A percentile compares a stretch with the other conserved stretches of the same genome.
phyloP scores from a whole-genome alignment of 1,284 basidiomycete genomes.

The Cryptococcus floricola region DNA sequence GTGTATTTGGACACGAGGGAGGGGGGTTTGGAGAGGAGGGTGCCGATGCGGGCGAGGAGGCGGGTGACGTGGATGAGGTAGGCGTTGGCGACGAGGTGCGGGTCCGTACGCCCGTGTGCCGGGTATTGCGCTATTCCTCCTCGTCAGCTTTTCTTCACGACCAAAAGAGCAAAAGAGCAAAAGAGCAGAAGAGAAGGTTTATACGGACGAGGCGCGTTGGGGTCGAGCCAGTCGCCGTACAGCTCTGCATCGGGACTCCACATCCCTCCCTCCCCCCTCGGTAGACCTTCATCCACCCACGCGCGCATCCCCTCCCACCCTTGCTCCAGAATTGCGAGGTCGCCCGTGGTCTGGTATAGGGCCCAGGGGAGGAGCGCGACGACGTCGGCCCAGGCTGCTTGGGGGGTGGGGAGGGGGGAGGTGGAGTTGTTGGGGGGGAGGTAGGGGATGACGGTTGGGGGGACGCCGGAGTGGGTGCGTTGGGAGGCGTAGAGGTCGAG shows the following conservation, averaged over 20 bases:
- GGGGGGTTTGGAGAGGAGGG: slow-evolving; percentile 16
- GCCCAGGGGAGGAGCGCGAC: slow-evolving; percentile 28
- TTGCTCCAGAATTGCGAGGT: slow-evolving; percentile 17
- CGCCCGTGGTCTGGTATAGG: slow-evolving; percentile 28
- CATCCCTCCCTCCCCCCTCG: slow-evolving; percentile 18
- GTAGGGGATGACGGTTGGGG: slow-evolving; percentile 31
- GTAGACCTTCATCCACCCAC: slow-evolving; percentile 38
- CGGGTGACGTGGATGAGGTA: slow-evolving; percentile 31
- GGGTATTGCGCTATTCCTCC: slow-evolving; percentile 16
- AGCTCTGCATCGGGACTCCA: slow-evolving; percentile 19
- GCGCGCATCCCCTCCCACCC: slow-evolving; percentile 29
- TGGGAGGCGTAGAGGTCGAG: slow-evolving; percentile 32
- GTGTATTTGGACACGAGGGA: slow-evolving; percentile 16
- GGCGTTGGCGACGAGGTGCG: slow-evolving; percentile 29
- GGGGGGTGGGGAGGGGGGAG: slow-evolving; percentile 8
- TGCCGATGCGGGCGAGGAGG: slow-evolving; percentile 23
- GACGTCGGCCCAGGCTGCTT: slow-evolving; percentile 34
- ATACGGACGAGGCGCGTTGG: slow-evolving; percentile 24
- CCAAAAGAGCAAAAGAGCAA: neutral
- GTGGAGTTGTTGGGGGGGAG: slow-evolving; percentile 10
- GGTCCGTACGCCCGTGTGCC: slow-evolving; percentile 25
- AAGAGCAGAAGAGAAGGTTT: neutral
- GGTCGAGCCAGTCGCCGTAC: slow-evolving; percentile 41
- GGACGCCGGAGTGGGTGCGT: slow-evolving; percentile 15
- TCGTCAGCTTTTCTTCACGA: neutral